Base-by-base conservation (phyloP, 768 basidiomycete species). In the Serendipita sp. region DNA sequence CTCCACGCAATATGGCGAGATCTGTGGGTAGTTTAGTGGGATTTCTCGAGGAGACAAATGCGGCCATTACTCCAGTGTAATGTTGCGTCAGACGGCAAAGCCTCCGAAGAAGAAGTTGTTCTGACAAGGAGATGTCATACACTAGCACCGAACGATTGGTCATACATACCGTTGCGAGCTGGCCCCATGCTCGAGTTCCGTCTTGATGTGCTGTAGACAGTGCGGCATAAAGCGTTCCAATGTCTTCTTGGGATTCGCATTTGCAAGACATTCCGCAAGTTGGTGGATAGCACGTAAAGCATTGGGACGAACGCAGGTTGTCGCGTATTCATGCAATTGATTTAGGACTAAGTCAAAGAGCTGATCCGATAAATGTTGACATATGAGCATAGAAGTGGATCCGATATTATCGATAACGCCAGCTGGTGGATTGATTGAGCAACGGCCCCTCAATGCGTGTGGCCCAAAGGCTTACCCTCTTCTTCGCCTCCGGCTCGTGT, bases 271-370 rank as follows among this genome's bases (percentile, higher is more conserved):
- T 74, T 88, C 85, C 38, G 93, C 86, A 3, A 96, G 78, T 68
- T 90, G 86, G 69, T 92, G 89, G 32, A 93, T 87, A 2, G 87
- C 89, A 64, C 89, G 83, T 47, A 92, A 88, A 28, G 89, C 87
- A 72, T 93, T 94, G 30, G 89, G 79, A 30, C 90, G 85, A 32
- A 89, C 86, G 67, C 84, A 87, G 13, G 83, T 84, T 69, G 85
- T 88, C 15, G 86, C 85, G 70, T 92, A 92, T 70, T 92, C 85
- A 72, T 80, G 88, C 65, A 93, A 82, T 79, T 92, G 84, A 69
- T 89, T 86, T 53, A 93, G 76, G 3, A 87, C 89, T 67, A 89
- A 78, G 69, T 91, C 87, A 72, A 84, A 92, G 24, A 92, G 76
- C 2, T 82, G 78, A 46, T 85, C 85, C 0, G 86, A 88, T 2